These are phyloP conservation scores for Bisporella sp. DNA, from an alignment of 2,329 filamentous ascomycete species.

Conservation along the genomic window DNA sequence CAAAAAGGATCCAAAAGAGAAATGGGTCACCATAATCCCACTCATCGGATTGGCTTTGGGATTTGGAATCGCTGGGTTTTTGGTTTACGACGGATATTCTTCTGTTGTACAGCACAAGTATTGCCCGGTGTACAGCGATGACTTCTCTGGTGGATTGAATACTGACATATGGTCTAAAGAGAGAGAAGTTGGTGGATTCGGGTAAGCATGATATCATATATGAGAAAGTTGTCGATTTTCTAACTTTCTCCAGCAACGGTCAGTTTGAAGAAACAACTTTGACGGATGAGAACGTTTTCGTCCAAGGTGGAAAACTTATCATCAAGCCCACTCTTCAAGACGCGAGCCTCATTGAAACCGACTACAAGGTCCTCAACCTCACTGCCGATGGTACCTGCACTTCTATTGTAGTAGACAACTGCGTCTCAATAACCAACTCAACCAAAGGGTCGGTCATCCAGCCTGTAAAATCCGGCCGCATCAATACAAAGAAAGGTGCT, in stretches of 20 bases:
- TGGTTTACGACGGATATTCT: conserved; percentile 68
- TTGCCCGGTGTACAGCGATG: conserved; percentile 43
- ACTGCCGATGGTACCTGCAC: conserved; percentile 61
- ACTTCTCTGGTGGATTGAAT: conserved; percentile 45
- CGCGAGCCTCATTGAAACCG: conserved; percentile 52
- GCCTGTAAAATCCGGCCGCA: conserved; percentile 69
- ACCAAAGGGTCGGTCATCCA: conserved; percentile 74
- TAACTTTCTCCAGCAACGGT: conserved; percentile 51
- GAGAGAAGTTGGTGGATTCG: conserved; percentile 35
- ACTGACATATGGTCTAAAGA: conserved; percentile 41
- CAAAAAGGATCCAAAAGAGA: conserved; percentile 71
- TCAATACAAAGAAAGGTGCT: conserved; percentile 66
- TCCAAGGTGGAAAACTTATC: conserved; percentile 60
- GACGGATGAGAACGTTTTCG: conserved; percentile 65
- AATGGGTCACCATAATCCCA: conserved; percentile 80
- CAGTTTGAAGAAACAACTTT: conserved; percentile 74
- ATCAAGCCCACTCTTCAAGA: conserved; percentile 78
- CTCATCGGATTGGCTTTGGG: conserved; percentile 65
- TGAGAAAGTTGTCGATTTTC: conserved; percentile 6
- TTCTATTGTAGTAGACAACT: conserved; percentile 50
- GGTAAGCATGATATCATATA: conserved; percentile 32
- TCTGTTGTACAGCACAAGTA: conserved; percentile 66
- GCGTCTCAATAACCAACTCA: conserved; percentile 65
- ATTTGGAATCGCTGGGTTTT: conserved; percentile 57
- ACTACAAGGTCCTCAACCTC: conserved; percentile 60